Evolutionary conservation across 208 protist genomes (phyloP).

Genomic region (Tritrichomonas foetus): DNA sequence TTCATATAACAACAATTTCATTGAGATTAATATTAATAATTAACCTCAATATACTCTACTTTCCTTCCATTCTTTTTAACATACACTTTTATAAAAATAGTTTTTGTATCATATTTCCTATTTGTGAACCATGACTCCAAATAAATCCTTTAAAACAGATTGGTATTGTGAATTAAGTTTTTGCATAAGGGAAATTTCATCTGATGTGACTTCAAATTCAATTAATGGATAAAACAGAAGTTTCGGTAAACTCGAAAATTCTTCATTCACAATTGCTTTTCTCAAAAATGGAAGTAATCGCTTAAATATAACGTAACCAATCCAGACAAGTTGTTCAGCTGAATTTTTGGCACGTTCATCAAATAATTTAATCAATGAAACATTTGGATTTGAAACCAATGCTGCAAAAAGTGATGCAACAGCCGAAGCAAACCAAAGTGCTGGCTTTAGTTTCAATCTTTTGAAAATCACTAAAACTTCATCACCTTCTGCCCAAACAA

Average conservation of each 20-base stretch:
- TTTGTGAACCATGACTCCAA: slow-evolving; percentile 7
- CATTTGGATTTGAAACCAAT: not conserved
- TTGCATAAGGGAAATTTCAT: not conserved
- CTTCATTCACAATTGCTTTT: not conserved
- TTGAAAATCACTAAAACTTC: not conserved
- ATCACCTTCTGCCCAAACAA: not conserved
- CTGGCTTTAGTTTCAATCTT: not conserved
- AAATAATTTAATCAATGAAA: not conserved
- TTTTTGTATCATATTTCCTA: too few relatives aligned
- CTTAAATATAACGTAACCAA: not conserved
- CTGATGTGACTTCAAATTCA: not conserved
- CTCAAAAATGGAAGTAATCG: not conserved
- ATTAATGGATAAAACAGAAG: not conserved
- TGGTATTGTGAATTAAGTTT: not conserved
- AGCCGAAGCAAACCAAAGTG: not conserved
- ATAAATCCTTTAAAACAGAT: not conserved
- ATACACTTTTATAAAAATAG: too few relatives aligned
- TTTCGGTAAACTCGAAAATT: not conserved
- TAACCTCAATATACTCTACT: too few relatives aligned
- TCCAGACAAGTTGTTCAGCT: not conserved
- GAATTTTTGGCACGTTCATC: not conserved
- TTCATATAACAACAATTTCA: too few relatives aligned
- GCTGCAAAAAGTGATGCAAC: not conserved
- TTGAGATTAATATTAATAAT: too few relatives aligned
- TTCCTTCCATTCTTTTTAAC: too few relatives aligned